These are phyloP conservation scores for Monilinia laxa DNA, from an alignment of 2,329 filamentous ascomycete species.

Conservation along the genomic window DNA sequence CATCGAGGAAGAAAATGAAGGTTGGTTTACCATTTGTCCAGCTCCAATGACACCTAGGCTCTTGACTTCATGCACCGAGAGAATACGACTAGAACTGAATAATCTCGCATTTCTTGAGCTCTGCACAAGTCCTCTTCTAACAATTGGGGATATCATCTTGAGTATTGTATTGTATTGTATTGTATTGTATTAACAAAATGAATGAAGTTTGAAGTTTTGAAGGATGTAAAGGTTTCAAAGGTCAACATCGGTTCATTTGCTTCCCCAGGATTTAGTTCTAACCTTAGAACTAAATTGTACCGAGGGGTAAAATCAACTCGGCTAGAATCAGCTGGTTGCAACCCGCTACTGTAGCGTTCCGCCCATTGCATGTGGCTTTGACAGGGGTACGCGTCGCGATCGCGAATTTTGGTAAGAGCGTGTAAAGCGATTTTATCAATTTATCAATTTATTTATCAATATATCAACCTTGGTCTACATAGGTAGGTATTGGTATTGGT, in stretches of 20 bases:
- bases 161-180: neutral
- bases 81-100: conserved; percentile 68
- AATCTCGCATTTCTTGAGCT: conserved; percentile 43
- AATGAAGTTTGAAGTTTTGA: neutral
- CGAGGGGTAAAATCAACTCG: conserved; percentile 19
- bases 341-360: neutral
- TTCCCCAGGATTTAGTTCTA: conserved; percentile 15
- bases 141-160: conserved; percentile 37
- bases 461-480: too few species aligned
- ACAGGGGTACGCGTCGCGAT: conserved; percentile 24
- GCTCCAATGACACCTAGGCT: conserved; percentile 88
- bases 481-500: neutral
- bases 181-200: neutral
- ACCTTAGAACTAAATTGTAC: neutral
- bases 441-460: neutral
- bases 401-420: conserved; percentile 23
- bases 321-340: neutral
- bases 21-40: conserved; percentile 78
- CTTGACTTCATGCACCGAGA: conserved; percentile 71
- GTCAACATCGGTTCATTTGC: conserved; percentile 3
- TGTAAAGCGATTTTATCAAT: conserved; percentile 30
- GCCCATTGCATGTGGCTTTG: neutral
- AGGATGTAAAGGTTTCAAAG: neutral
- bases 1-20: neutral
- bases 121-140: conserved; percentile 33